These are phyloP conservation scores for Chaetomiaceae sp. DNA, from an alignment of 2,329 filamentous ascomycete species.

Conservation along the genomic window DNA sequence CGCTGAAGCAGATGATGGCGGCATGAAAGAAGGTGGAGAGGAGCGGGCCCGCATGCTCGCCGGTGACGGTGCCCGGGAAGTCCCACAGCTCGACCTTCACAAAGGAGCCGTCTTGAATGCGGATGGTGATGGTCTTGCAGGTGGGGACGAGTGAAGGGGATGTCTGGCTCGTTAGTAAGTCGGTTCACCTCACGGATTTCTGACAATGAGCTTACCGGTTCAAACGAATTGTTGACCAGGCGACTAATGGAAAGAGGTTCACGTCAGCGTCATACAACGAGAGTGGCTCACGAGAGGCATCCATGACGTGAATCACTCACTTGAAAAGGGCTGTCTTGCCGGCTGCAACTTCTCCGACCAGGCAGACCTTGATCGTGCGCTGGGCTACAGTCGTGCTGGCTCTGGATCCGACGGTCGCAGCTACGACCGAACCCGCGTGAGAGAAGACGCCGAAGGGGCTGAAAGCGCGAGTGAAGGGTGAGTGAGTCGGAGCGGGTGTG, in stretches of 20 bases:
- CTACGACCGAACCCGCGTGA: not conserved
- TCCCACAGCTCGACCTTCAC: slow-evolving; percentile 26
- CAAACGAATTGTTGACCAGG: slow-evolving; percentile 5
- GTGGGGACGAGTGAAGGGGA: slow-evolving; percentile 4
- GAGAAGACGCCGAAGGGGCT: slow-evolving; percentile 3
- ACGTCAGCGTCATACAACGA: slow-evolving; percentile 7
- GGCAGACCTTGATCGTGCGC: slow-evolving; percentile 18
- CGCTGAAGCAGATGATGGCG: slow-evolving; percentile 33
- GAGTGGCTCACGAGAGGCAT: not conserved
- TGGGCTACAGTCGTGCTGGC: not conserved
- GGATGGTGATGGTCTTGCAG: not conserved
- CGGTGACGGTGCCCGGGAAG: slow-evolving; percentile 20
- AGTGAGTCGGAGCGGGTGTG: not conserved
- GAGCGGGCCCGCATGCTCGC: slow-evolving; percentile 11
- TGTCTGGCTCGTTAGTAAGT: not conserved
- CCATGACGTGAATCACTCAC: slow-evolving; percentile 12
- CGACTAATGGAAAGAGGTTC: not conserved
- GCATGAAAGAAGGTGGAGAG: slow-evolving; percentile 28
- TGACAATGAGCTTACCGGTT: not conserved
- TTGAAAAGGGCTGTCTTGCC: slow-evolving; percentile 20
- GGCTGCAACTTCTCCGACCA: slow-evolving; percentile 17
- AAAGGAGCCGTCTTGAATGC: slow-evolving; percentile 4
- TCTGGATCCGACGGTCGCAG: not conserved
- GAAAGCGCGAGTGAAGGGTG: too few relatives aligned
- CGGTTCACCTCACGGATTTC: not conserved